These are phyloP conservation scores for Ramaria rubella DNA, from an alignment of 768 basidiomycete species.

Conservation along the genomic window DNA sequence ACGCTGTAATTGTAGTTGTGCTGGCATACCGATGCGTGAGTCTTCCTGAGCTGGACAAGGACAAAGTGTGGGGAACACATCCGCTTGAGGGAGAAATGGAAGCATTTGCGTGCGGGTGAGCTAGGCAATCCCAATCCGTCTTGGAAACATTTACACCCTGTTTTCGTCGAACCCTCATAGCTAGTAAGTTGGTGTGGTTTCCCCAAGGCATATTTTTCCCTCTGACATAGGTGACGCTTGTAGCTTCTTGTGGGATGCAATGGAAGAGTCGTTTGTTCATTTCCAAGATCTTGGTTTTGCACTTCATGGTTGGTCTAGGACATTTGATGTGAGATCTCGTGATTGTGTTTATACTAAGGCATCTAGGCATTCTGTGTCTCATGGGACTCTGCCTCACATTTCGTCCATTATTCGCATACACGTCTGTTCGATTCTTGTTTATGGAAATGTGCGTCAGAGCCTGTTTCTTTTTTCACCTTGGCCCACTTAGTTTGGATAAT, in stretches of 20 bases:
- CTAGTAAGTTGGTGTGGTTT: conserved; percentile 3
- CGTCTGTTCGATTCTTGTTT: conserved; percentile 66
- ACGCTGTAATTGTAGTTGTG: conserved; percentile 62
- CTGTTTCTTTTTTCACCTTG: neutral
- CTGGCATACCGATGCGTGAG: conserved; percentile 51
- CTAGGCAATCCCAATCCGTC: conserved; percentile 2
- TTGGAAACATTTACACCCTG: neutral
- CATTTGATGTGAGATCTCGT: neutral
- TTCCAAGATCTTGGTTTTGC: conserved; percentile 70
- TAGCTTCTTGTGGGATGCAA: conserved; percentile 73
- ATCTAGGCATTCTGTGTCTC: conserved; percentile 59
- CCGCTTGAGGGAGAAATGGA: conserved; percentile 47
- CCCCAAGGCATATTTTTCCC: neutral
- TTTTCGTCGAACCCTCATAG: neutral
- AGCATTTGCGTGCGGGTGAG: conserved; percentile 67
- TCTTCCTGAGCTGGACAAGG: conserved; percentile 39
- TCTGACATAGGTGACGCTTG: conserved; percentile 35
- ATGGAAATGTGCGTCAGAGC: conserved; percentile 61
- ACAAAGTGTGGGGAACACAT: conserved; percentile 76
- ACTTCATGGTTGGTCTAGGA: conserved; percentile 51
- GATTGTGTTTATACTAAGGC: conserved; percentile 54
- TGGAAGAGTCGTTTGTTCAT: conserved; percentile 59
- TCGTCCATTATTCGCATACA: conserved; percentile 70
- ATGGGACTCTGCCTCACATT: conserved; percentile 6
- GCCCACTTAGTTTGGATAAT: neutral